phyloP scores from a whole-genome alignment of 2,329 filamentous ascomycete genomes.

The Diplodia corticola region DNA sequence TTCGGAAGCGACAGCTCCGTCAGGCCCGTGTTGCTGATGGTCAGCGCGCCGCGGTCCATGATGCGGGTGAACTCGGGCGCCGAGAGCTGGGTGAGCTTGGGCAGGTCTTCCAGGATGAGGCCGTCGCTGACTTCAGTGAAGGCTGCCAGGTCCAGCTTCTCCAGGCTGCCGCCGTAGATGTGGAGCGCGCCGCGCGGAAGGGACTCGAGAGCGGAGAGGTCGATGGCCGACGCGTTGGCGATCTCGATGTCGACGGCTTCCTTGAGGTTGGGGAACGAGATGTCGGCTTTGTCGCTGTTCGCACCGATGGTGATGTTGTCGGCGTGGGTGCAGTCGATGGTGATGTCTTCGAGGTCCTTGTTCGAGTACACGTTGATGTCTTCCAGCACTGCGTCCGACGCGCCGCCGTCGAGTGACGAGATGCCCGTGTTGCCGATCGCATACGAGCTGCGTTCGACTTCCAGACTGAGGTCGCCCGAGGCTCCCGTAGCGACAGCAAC shows the following conservation, averaged over 20 bases:
- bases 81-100: not conserved
- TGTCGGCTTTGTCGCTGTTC: not conserved
- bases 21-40: not conserved
- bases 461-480: not conserved
- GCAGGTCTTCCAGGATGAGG: slow-evolving; percentile 7
- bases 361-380: slow-evolving; percentile 6
- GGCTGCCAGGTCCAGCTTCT: not conserved
- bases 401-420: not conserved
- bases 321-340: slow-evolving; percentile 3
- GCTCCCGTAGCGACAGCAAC: not conserved
- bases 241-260: slow-evolving; percentile 14
- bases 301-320: slow-evolving; percentile 2
- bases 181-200: not conserved
- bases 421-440: not conserved
- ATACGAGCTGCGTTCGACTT: not conserved
- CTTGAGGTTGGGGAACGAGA: slow-evolving; percentile 6
- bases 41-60: slow-evolving; percentile 5
- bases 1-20: slow-evolving; percentile 4
- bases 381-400: not conserved
- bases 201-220: not conserved
- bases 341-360: not conserved
- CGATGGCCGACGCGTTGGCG: not conserved
- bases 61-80: slow-evolving; percentile 8
- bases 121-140: not conserved
- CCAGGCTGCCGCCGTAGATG: not conserved